Evolutionary conservation across 208 protist genomes (phyloP), one percentile per base, ranked within the genome.

Genomic region (Leishmania tropica): DNA sequence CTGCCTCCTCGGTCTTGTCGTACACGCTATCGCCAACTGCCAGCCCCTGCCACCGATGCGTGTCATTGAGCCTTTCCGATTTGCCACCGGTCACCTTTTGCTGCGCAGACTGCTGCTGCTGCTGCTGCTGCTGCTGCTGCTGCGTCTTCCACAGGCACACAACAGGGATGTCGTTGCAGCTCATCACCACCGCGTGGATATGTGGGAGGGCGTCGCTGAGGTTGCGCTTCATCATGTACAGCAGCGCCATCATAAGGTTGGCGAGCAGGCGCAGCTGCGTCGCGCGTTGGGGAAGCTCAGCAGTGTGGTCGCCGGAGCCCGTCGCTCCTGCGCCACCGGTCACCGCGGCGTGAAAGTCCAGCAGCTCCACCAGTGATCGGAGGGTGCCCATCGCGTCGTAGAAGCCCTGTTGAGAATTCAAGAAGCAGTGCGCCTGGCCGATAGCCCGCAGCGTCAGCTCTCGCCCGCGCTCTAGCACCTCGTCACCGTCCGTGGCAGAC

Each of bases 191-290:
- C 15, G 83, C 83, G 54, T 88, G 82, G 58, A 90, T 90, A 71
- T 84, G 84, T n/a, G 79, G 78, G 37, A 91, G 79, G 40, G 83
- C 84, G 35, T 91, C 86, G 70, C 75, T 81, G 73, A 83, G 82
- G 68, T 86, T 85, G 65, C 86, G 81, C 56, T 83, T 81, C 51
- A 75, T 75, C 64, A 86, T 74, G 79, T 87, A 88, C 28, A 93
- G 80, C 40, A 93, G 72, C 21, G 83, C 68, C 58, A 89, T 80
- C 56, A 92, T 75, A 51, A 94, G 70, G 75, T 92, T 87, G 19
- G 83, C 86, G n/a, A 94, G 81, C 2, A 91, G 84, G 3, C 83
- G 83, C 51, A 92, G 87, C 78, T 89, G 89, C 79, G 79, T 86
- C 2, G 87, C 70, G 24, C 78, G 83, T 58, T 89, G 86, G 15